Base-by-base conservation (phyloP, 2,329 filamentous ascomycete genomes). In the Venturia carpophila region DNA sequence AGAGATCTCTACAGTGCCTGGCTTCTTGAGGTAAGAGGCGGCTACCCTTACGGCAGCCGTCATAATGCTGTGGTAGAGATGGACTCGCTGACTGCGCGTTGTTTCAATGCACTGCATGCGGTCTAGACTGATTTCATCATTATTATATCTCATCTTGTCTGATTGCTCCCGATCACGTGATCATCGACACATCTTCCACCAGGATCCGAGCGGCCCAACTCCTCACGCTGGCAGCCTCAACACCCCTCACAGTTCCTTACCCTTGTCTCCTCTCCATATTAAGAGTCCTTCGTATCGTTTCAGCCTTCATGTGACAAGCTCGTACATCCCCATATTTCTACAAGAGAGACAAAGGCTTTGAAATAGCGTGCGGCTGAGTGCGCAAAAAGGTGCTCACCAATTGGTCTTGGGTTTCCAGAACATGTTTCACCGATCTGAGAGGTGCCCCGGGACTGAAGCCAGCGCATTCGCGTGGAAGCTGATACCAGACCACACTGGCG, bases 111-210 rank as follows among this genome's bases (percentile, higher is more conserved):
- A 5, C 52, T 58, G 52, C 4, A 34, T 58, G 9, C 17, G 24
- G 37, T 19, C 30, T 1, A 6, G 5, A 55, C 24, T 17, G 10
- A 30, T 37, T 19, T 4, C 30, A 58, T 27, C 5, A 37, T 21
- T 34, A 34, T 5, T 34, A n/a, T n/a, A 58, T 58, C 47, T 52
- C n/a, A 58, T 58, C 52, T 58, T 19, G 37, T 58, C 52, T 58
- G 30, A 58, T 55, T 24, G 7, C 7, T 47, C 17, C 7, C 3
- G 4, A 52, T 24, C 47, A 52, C 47, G 21, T 27, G 47, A 52
- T 3, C 11, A 6, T 3, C 5, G 17, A 15, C 17, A 30, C 24
- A 34, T 15, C 30, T 24, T n/a, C 2, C 27, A 37, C 3, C 21
- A 6, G 13, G 13, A n/a, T n/a, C 13, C 21, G 5, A 37, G 17